These are phyloP conservation scores for Zygosaccharomyces sapae DNA, from an alignment of 1,139 yeast species.

Conservation along the genomic window DNA sequence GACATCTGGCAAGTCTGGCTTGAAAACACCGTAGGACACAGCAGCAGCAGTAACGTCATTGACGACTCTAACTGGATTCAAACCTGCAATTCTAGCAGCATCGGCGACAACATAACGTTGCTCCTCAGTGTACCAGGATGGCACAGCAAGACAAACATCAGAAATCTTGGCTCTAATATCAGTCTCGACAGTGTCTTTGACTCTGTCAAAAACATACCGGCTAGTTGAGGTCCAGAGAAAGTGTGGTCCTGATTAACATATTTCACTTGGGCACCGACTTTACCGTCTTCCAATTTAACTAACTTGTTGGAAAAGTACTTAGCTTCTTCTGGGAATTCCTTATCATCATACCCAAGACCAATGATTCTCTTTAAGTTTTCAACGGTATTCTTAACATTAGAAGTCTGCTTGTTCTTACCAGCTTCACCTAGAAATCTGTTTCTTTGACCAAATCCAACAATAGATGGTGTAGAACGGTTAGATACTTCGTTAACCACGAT, in stretches of 20 bases:
- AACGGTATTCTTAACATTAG: slow-evolving; percentile 93
- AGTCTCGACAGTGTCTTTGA: slow-evolving; percentile 70
- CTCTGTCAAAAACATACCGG: slow-evolving; percentile 93
- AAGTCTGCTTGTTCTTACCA: slow-evolving; percentile 93
- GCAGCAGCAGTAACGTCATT: slow-evolving; percentile 98
- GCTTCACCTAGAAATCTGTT: slow-evolving; percentile 91
- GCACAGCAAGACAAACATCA: slow-evolving; percentile 93
- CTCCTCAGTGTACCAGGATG: slow-evolving; percentile 93
- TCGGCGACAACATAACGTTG: slow-evolving; percentile 97
- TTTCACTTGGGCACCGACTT: slow-evolving; percentile 80
- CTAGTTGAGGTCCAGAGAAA: slow-evolving; percentile 83
- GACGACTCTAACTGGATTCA: slow-evolving; percentile 96
- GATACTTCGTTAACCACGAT: slow-evolving; percentile 97
- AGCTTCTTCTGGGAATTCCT: slow-evolving; percentile 73
- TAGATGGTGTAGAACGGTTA: slow-evolving; percentile 91
- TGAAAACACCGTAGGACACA: slow-evolving; percentile 98
- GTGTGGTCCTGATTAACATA: slow-evolving; percentile 74
- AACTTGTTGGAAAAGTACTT: slow-evolving; percentile 68
- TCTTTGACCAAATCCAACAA: slow-evolving; percentile 88
- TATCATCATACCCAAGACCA: slow-evolving; percentile 72
- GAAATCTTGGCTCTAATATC: slow-evolving; percentile 79
- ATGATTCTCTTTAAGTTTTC: slow-evolving; percentile 89
- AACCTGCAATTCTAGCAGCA: slow-evolving; percentile 92
- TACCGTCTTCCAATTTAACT: slow-evolving; percentile 67
- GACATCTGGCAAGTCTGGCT: slow-evolving; percentile 79